Base-by-base conservation (phyloP, 371 early-diverging fungal genomes). In the Lichtheimia hyalospora region DNA sequence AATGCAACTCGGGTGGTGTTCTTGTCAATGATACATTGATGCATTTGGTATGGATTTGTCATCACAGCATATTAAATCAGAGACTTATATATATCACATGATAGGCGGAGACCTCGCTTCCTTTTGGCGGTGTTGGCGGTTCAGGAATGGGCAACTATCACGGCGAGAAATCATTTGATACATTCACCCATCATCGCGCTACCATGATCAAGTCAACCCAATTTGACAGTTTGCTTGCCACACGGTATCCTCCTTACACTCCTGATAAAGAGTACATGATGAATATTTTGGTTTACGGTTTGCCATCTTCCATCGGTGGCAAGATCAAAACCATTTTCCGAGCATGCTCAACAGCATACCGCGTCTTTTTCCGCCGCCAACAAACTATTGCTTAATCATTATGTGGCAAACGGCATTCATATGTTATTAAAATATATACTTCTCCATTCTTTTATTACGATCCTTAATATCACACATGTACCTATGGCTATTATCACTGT, bases 81-180 rank as follows among this genome's bases (percentile, higher is more conserved):
- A 25, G 25, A 3, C 10, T 34, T 34, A 34, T 2, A 1, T 8
- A 34, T 8, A 27, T 34, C 5, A 34, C 10, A 34, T 34, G 10
- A 20, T 54, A 58, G 58, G 57, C 71, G 50, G 79, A 79, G 58
- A 57, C 67, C 4, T 74, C 76, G 43, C 61, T 90, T 52, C 95
- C 96, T 21, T 94, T 95, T 68, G 95, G 94, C 40, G 96, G 96
- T 42, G 82, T 92, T 8, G 95, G 95, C 2, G 76, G 83, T 2
- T 89, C 90, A 8, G 96, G 96, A 10, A 76, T 81, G 46, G 96
- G 96, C 43, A 65, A 66, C 21, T 95, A 95, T 68, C 91, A 91
- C 39, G 95, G 94, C 56, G 78, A 84, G 52, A 66, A 74, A 41
- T 90, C 93, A 15, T 91, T 95, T 63, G 79, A 89, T 6, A 74